These are phyloP conservation scores for Colletotrichum sp. DNA, from an alignment of 2,329 filamentous ascomycete genomes.

Conservation along the genomic window DNA sequence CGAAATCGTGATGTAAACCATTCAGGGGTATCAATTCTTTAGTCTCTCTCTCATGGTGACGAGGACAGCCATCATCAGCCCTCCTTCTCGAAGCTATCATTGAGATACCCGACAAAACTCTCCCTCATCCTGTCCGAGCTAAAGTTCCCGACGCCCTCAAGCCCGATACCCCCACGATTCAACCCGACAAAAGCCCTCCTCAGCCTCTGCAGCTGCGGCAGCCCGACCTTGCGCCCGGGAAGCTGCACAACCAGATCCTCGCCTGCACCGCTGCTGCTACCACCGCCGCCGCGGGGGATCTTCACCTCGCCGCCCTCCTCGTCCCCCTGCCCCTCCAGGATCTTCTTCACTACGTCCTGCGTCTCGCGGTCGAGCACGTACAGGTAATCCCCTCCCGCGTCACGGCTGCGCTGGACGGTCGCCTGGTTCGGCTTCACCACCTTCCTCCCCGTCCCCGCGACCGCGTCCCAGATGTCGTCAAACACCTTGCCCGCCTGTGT, in stretches of 20 bases:
- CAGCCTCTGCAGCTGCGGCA: constrained; percentile 79
- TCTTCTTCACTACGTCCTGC: constrained; percentile 74
- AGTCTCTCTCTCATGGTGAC: neutral
- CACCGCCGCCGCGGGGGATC: constrained; percentile 39
- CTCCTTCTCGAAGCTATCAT: constrained; percentile 67
- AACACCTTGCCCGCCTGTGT: constrained; percentile 61
- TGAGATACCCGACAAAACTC: constrained; percentile 71
- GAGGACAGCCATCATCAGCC: constrained; percentile 35
- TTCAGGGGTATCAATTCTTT: neutral
- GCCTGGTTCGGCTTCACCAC: constrained; percentile 76
- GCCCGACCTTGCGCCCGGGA: constrained; percentile 67
- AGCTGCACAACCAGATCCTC: constrained; percentile 64
- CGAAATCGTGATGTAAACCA: neutral
- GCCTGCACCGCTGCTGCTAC: constrained; percentile 9
- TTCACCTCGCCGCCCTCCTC: constrained; percentile 61
- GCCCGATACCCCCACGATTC: constrained; percentile 72
- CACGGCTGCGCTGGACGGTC: constrained; percentile 67
- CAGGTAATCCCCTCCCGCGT: constrained; percentile 75
- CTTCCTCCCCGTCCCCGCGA: constrained; percentile 68
- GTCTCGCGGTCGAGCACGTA: constrained; percentile 82
- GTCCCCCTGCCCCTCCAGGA: constrained; percentile 75
- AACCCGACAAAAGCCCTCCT: constrained; percentile 78
- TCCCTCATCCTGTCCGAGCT: constrained; percentile 61
- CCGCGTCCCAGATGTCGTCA: constrained; percentile 75
- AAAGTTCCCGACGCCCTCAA: constrained; percentile 60